Conservation (phyloP, 768 basidiomycete species). For the Tulasnella sp. region DNA sequence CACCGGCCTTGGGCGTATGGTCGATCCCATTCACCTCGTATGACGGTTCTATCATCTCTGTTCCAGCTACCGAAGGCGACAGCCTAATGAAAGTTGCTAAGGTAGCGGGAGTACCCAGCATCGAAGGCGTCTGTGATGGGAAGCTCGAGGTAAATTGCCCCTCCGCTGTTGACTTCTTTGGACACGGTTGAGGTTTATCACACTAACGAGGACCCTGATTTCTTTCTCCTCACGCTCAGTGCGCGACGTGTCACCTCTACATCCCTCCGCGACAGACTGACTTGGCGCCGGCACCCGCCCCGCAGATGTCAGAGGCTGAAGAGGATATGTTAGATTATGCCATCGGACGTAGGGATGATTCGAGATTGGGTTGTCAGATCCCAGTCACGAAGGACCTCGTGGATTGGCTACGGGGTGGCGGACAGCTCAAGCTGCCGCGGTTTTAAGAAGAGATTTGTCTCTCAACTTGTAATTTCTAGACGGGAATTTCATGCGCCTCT, state of each 20-base stretch:
- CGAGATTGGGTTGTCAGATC: constrained; percentile 19
- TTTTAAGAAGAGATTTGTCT: neutral
- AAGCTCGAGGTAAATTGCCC: constrained; percentile 15
- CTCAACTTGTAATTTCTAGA: too few relatives aligned
- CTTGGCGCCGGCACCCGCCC: neutral
- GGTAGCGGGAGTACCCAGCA: constrained; percentile 5
- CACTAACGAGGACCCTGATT: neutral
- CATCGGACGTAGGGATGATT: constrained; percentile 10
- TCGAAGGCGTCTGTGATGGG: constrained; percentile 19
- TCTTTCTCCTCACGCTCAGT: neutral
- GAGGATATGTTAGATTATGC: constrained; percentile 21
- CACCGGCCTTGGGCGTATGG: neutral
- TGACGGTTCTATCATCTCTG: constrained; percentile 2
- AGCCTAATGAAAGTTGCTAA: constrained; percentile 17
- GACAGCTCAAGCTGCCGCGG: constrained; percentile 15
- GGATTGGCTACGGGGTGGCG: constrained; percentile 16
- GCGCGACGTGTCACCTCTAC: constrained; percentile 20
- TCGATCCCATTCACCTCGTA: constrained; percentile 11
- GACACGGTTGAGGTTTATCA: neutral
- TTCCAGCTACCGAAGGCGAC: constrained; percentile 5
- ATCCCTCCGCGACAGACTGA: neutral
- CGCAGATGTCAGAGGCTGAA: constrained; percentile 16
- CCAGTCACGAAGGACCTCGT: constrained; percentile 16
- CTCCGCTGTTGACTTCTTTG: neutral
- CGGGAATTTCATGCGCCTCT: too few relatives aligned